A percentile compares a stretch with the other conserved stretches of the same genome.
phyloP scores from a whole-genome alignment of 2,329 filamentous ascomycete species.

The Fonsecaea nubica region DNA sequence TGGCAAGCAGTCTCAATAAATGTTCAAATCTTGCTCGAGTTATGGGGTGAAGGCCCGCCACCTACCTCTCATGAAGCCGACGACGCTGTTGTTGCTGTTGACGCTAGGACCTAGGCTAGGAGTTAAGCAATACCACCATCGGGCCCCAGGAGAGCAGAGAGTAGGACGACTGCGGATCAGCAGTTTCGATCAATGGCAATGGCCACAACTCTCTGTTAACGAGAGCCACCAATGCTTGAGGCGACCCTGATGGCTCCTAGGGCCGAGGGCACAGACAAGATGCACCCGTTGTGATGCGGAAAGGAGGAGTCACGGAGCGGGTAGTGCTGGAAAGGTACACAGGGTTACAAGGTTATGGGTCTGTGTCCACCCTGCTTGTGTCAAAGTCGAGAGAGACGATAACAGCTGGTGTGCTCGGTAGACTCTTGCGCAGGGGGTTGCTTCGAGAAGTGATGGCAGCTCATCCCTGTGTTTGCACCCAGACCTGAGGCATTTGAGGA shows the following conservation, averaged over 20 bases:
- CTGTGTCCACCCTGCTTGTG: not conserved
- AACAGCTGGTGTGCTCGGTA: not conserved
- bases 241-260: not conserved
- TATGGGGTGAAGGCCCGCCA: not conserved
- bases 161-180: not conserved
- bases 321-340: not conserved
- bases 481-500: not conserved
- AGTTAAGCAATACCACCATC: slow-evolving; percentile 4
- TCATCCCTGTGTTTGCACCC: not conserved
- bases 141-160: not conserved
- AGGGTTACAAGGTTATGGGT: not conserved
- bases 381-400: not conserved
- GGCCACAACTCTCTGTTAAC: not conserved
- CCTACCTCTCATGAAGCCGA: not conserved
- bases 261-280: not conserved
- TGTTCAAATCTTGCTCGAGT: not conserved
- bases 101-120: slow-evolving; percentile 7
- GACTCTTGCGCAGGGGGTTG: not conserved
- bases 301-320: not conserved
- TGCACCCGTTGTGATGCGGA: not conserved
- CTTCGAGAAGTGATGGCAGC: not conserved
- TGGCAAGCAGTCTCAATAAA: slow-evolving; percentile 10
- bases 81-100: not conserved
- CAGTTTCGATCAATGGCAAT: not conserved
- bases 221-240: not conserved